Evolutionary conservation across 2,329 filamentous ascomycete species (phyloP), one percentile per base, ranked within the genome.

Genomic region (Alternaria burnsii): DNA sequence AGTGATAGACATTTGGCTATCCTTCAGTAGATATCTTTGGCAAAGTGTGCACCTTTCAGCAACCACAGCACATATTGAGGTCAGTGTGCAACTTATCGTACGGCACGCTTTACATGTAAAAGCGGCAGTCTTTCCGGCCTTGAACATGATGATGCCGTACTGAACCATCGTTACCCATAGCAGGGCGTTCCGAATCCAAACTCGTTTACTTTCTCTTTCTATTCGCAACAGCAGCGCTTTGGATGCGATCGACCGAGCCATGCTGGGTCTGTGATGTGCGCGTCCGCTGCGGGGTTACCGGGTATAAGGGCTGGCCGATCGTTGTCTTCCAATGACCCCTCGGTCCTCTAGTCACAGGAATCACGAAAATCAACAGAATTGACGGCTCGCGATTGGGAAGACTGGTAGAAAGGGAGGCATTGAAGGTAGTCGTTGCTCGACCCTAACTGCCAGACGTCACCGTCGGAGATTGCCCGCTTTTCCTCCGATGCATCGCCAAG

Each of bases 401-500:
- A 41, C 4, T 11, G 18, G 8, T 11, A 41, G 18, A 41, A 11
- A 22, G 18, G 20, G 18, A 22, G n/a, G n/a, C 9, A 8, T 20
- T n/a, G n/a, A 18, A 18, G 38, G 38, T 22, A 22, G 18, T 20
- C 10, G 38, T 22, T 41, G 18, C 4, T 6, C 22, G 38, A 6
- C 1, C 36, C 18, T n/a, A 18, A 41, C 18, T 10, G 14, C 5
- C 16, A 30, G 22, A 24, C 46, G 10, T 50, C 20, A 26, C 22
- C 20, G 16, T 50, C 46, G 46, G 46, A 24, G 20, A 26, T 36
- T n/a, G 14, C 14, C 20, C 5, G 46, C 46, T 50, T 32, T 38
- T 26, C 32, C 46, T 36, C 46, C 32, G 46, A 50, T 50, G 20
- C 32, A 50, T 50, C 20, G 32, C 46, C 46, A 50, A 50, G 46